A percentile compares a stretch with the other conserved stretches of the same genome.
Conservation (phyloP, 139 green algal genomes). For the Volvox africanus region DNA sequence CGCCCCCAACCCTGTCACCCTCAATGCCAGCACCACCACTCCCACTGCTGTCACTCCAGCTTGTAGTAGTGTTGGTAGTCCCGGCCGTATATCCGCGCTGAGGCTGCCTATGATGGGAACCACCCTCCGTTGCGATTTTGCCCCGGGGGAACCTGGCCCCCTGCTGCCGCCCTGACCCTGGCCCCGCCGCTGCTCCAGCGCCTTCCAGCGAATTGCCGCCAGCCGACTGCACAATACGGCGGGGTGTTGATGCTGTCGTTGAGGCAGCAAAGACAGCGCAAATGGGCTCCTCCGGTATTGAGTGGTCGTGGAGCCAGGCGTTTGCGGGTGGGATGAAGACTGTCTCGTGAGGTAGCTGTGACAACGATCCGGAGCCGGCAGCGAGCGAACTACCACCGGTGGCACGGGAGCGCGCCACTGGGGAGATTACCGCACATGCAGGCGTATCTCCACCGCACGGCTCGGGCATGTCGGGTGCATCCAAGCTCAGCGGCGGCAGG, state of each 20-base stretch:
- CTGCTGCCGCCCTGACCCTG: not conserved
- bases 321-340: constrained; percentile 5
- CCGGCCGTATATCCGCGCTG: not conserved
- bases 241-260: no score
- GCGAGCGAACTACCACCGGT: not conserved
- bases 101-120: not conserved
- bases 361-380: not conserved
- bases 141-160: not conserved
- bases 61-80: not conserved
- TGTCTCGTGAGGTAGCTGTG: constrained; percentile 36
- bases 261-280: no score
- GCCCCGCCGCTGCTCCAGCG: no score
- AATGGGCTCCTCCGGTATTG: not conserved
- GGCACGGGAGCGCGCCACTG: not conserved
- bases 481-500: constrained; percentile 33
- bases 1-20: not conserved
- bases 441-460: constrained; percentile 7
- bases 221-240: not conserved
- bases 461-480: constrained; percentile 43
- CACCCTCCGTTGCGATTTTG: not conserved
- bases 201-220: not conserved
- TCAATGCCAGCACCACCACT: not conserved
- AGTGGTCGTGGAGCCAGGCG: no score
- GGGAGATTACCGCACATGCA: not conserved
- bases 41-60: not conserved